Conservation (phyloP, 805 yeast species). For the Nakazawaea anatomiae region DNA sequence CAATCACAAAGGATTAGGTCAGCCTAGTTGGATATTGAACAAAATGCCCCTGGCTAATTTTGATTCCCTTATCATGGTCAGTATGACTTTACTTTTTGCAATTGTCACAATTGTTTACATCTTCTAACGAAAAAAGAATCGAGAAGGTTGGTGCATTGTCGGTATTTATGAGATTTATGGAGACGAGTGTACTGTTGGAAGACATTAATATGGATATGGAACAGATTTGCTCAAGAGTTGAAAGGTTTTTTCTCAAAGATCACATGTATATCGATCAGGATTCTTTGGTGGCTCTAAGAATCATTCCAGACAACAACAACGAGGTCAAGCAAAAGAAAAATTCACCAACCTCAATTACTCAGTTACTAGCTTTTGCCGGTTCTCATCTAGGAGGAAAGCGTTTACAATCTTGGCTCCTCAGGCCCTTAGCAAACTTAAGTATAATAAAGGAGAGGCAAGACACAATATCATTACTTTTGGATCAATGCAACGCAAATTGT, state of each 20-base stretch:
- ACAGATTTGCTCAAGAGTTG: slow-evolving; percentile 8
- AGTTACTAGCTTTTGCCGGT: slow-evolving; percentile 19
- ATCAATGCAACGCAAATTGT: slow-evolving; percentile 14
- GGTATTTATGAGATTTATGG: not conserved
- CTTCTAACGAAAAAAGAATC: no score
- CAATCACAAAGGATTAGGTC: not conserved
- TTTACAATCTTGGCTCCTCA: slow-evolving; percentile 26
- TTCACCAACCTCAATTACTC: slow-evolving; percentile 13
- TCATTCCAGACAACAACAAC: slow-evolving; percentile 16
- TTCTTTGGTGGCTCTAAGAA: slow-evolving; percentile 19
- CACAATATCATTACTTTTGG: slow-evolving; percentile 20
- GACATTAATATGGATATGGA: not conserved
- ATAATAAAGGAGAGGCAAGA: slow-evolving; percentile 24
- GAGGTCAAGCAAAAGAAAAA: slow-evolving; percentile 11
- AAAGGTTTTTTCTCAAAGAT: slow-evolving; percentile 5
- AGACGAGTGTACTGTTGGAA: not conserved
- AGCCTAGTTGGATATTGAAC: not conserved
- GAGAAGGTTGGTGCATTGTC: not conserved
- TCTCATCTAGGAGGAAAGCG: slow-evolving; percentile 24
- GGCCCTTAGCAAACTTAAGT: slow-evolving; percentile 25
- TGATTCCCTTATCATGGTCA: not conserved
- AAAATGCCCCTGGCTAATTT: not conserved
- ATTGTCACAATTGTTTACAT: no score
- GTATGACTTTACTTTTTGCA: not conserved
- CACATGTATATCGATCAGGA: slow-evolving; percentile 23